Evolutionary conservation across 495 filamentous ascomycete genomes (phyloP).

Genomic region (Lentithecium fluviatile): DNA sequence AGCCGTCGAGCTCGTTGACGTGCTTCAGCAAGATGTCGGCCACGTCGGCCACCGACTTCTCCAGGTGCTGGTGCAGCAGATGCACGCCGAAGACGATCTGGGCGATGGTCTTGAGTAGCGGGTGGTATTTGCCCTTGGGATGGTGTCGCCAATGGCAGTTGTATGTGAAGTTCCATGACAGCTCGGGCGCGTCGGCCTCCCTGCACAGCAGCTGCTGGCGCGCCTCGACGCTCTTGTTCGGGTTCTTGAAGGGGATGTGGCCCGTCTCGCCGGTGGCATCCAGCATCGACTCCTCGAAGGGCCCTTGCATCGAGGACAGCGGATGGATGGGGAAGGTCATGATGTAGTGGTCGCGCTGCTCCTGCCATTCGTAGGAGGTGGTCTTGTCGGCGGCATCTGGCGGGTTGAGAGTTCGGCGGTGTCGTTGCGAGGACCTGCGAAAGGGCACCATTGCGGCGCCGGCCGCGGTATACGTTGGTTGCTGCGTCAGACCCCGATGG

Average conservation of each 20-base stretch:
- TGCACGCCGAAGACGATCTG: slow-evolving; percentile 94
- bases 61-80: slow-evolving; percentile 77
- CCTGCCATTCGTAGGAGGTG: slow-evolving; percentile 28
- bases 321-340: slow-evolving; percentile 63
- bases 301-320: slow-evolving; percentile 79
- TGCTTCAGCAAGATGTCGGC: slow-evolving; percentile 87
- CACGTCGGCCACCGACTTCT: slow-evolving; percentile 83
- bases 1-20: slow-evolving; percentile 90
- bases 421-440: slow-evolving; percentile 15
- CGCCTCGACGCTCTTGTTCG: slow-evolving; percentile 38
- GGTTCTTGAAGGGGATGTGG: slow-evolving; percentile 30
- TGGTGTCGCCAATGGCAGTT: slow-evolving; percentile 72
- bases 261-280: slow-evolving; percentile 60
- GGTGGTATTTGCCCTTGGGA: slow-evolving; percentile 69
- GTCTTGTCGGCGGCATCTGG: background rate
- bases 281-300: slow-evolving; percentile 87
- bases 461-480: slow-evolving; percentile 1
- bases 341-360: slow-evolving; percentile 27
- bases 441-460: slow-evolving; percentile 25
- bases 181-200: slow-evolving; percentile 35
- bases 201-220: slow-evolving; percentile 70
- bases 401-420: slow-evolving; percentile 7
- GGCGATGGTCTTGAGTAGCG: slow-evolving; percentile 83
- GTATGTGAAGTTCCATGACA: slow-evolving; percentile 61
- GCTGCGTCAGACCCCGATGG: slow-evolving; percentile 10